A percentile compares a stretch with the other conserved stretches of the same genome.
Conservation (phyloP, 208 protist genomes). For the Naegleria lovaniensis region DNA sequence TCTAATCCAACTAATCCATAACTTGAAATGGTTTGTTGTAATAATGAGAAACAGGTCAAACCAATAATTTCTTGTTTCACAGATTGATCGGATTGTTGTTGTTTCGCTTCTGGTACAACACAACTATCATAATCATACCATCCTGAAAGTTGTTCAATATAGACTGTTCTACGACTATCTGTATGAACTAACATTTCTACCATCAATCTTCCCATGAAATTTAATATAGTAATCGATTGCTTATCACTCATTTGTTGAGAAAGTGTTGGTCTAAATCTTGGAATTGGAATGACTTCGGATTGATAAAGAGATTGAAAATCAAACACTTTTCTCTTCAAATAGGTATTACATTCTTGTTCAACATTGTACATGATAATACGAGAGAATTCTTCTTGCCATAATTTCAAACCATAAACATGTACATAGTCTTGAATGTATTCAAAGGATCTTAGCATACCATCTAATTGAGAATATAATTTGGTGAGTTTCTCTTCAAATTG, state of each 20-base stretch:
- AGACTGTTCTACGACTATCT: slow-evolving; percentile 63
- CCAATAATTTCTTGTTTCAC: slow-evolving; percentile 62
- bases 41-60: slow-evolving; percentile 65
- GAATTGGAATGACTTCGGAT: slow-evolving; percentile 81
- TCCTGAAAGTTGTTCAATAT: slow-evolving; percentile 62
- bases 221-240: slow-evolving; percentile 14
- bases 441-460: slow-evolving; percentile 81
- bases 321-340: slow-evolving; percentile 83
- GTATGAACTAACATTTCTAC: slow-evolving; percentile 78
- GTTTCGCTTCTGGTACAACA: neutral
- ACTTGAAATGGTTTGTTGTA: slow-evolving; percentile 68
- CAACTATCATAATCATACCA: slow-evolving; percentile 62
- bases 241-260: slow-evolving; percentile 41
- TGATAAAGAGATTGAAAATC: slow-evolving; percentile 77
- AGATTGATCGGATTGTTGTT: neutral
- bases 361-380: slow-evolving; percentile 91
- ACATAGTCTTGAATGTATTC: slow-evolving; percentile 97
- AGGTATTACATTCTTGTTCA: slow-evolving; percentile 90
- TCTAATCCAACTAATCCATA: slow-evolving; percentile 54
- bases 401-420: slow-evolving; percentile 86
- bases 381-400: slow-evolving; percentile 93
- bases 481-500: slow-evolving; percentile 59
- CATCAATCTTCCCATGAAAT: slow-evolving; percentile 81
- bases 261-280: slow-evolving; percentile 61
- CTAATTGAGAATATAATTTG: slow-evolving; percentile 61